Percentiles rank a stretch among this genome's conserved stretches.
phyloP scores from a whole-genome alignment of 1,284 basidiomycete genomes.

The Spongispora temasekensis region DNA sequence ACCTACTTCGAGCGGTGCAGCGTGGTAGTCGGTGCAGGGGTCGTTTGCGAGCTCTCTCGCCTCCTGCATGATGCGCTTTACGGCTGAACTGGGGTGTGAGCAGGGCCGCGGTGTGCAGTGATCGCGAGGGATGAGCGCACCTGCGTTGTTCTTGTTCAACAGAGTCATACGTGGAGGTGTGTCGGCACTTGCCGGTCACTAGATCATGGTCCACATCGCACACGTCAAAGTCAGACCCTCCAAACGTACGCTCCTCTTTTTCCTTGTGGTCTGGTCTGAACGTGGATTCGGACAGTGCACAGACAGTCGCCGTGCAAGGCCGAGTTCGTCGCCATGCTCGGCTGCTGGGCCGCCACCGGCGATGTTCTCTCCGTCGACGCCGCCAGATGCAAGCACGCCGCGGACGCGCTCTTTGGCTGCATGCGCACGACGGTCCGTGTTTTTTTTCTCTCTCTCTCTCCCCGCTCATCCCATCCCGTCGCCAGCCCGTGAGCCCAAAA shows the following conservation, averaged over 20 bases:
- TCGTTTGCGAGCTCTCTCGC: conserved; percentile 86
- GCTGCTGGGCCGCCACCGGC: conserved; percentile 86
- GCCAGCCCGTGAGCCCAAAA: conserved; percentile 64
- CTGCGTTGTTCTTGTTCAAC: conserved; percentile 85
- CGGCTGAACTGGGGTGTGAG: conserved; percentile 48
- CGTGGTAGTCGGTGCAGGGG: conserved; percentile 79
- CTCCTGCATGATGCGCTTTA: conserved; percentile 97
- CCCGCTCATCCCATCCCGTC: conserved; percentile 3
- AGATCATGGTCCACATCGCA: conserved; percentile 62
- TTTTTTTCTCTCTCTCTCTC: not conserved
- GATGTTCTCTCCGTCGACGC: conserved; percentile 64
- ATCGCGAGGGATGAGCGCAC: conserved; percentile 39
- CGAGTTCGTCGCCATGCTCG: conserved; percentile 82
- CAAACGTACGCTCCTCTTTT: conserved; percentile 50
- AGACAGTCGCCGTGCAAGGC: conserved; percentile 37
- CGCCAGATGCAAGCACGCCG: conserved; percentile 59
- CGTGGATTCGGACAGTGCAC: too few relatives aligned
- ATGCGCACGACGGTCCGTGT: conserved; percentile 82
- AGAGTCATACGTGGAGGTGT: conserved; percentile 15
- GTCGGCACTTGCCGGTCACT: too few relatives aligned
- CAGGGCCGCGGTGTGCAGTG: conserved; percentile 1
- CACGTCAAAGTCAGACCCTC: conserved; percentile 80
- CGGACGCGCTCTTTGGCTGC: conserved; percentile 76
- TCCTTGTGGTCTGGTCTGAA: too few relatives aligned
- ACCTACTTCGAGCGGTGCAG: conserved; percentile 82